phyloP scores from a whole-genome alignment of 495 filamentous ascomycete species.

The Pseudomonodictys pantanalensis region DNA sequence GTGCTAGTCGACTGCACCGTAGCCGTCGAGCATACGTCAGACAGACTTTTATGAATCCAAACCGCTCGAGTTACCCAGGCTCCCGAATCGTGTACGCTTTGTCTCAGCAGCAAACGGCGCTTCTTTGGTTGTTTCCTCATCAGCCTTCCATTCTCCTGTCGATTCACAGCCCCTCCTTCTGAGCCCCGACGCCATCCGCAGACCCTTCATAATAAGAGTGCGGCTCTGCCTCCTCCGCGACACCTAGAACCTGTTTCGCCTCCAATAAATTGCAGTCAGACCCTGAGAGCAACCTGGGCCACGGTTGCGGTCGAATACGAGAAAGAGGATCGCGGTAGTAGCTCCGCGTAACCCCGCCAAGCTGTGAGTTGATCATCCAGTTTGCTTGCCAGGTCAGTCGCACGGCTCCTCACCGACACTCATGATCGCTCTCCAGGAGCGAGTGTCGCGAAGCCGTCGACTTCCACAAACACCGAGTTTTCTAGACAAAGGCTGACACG shows the following conservation, averaged over 20 bases:
- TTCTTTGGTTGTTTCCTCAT: background rate
- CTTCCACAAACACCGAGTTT: background rate
- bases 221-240: too few relatives aligned
- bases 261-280: too few relatives aligned
- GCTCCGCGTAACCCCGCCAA: background rate
- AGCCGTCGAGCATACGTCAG: background rate
- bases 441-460: background rate
- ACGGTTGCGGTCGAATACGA: too few relatives aligned
- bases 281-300: too few relatives aligned
- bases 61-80: background rate
- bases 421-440: background rate
- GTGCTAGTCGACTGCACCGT: too few relatives aligned
- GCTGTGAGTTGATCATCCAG: background rate
- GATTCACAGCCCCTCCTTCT: background rate
- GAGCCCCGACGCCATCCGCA: constrained; percentile 1
- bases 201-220: too few relatives aligned
- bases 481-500: constrained; percentile 27
- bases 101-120: constrained; percentile 6
- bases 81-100: background rate
- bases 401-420: background rate
- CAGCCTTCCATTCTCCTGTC: background rate
- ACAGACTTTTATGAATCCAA: too few relatives aligned
- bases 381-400: background rate
- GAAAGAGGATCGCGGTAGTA: background rate
- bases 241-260: too few relatives aligned